phyloP scores from a whole-genome alignment of 208 protist species.

The Giardia muris region DNA sequence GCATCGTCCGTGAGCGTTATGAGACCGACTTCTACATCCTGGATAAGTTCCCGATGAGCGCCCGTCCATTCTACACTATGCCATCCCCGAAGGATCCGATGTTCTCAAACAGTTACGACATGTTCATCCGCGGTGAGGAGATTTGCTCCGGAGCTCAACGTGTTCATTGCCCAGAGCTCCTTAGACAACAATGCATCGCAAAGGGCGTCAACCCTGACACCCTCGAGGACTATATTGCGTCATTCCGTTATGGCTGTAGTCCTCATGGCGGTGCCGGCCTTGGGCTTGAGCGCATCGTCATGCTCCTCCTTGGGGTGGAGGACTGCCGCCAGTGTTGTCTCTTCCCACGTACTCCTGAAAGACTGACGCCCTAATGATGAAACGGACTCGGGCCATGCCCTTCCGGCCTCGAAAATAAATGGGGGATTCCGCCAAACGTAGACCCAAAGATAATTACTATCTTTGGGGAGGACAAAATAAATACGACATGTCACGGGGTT shows the following conservation, averaged over 20 bases:
- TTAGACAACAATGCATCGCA: background rate
- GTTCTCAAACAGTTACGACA: slow-evolving; percentile 82
- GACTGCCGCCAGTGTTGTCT: slow-evolving; percentile 90
- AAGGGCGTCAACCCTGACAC: background rate
- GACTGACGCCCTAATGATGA: slow-evolving; percentile 81
- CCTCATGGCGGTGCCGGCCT: slow-evolving; percentile 95
- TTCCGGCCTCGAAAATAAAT: too few species aligned
- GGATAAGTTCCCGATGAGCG: slow-evolving; percentile 80
- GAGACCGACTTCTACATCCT: slow-evolving; percentile 95
- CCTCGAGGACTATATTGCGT: slow-evolving; percentile 72
- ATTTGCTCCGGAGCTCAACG: slow-evolving; percentile 97
- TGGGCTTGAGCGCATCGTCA: slow-evolving; percentile 91
- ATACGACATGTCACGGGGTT: too few species aligned
- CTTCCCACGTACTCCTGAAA: slow-evolving; percentile 90
- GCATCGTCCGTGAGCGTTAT: slow-evolving; percentile 83
- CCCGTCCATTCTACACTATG: slow-evolving; percentile 99
- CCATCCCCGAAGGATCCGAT: slow-evolving; percentile 56
- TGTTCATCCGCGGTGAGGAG: slow-evolving; percentile 98
- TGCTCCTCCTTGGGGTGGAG: slow-evolving; percentile 89
- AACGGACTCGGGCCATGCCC: too few species aligned
- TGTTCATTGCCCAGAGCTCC: slow-evolving; percentile 69
- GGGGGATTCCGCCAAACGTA: too few species aligned
- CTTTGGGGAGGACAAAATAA: too few species aligned
- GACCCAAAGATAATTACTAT: too few species aligned
- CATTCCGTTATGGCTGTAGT: slow-evolving; percentile 82